Evolutionary conservation across 1,284 basidiomycete genomes (phyloP).

Genomic region (Hemileia vastatrix): DNA sequence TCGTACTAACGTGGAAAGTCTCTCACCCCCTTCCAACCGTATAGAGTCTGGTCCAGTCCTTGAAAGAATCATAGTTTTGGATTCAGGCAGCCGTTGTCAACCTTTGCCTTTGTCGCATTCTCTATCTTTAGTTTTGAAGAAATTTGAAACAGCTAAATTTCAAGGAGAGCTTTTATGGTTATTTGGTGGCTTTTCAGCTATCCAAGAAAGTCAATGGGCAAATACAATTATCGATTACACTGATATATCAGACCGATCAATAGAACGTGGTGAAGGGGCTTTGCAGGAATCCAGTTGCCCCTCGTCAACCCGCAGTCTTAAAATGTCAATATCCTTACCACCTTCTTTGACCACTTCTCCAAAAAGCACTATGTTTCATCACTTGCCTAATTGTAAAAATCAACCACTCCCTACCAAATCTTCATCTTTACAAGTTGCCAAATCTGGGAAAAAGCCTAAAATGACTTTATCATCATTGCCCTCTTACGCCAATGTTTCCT

Average conservation of each 20-base stretch:
- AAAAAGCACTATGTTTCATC: too few relatives aligned
- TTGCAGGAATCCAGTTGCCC: too few relatives aligned
- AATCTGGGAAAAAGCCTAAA: background rate
- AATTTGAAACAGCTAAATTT: slow-evolving; percentile 38
- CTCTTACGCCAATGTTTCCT: background rate
- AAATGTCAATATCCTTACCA: slow-evolving; percentile 9
- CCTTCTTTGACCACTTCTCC: slow-evolving; percentile 5
- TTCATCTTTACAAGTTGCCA: background rate
- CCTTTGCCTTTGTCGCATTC: slow-evolving; percentile 39
- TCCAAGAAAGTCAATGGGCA: too few relatives aligned
- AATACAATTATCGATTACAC: too few relatives aligned
- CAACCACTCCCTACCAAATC: background rate
- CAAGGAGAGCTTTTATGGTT: slow-evolving; percentile 40
- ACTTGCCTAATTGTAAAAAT: too few relatives aligned
- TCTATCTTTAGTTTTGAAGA: slow-evolving; percentile 38
- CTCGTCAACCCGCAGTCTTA: too few relatives aligned
- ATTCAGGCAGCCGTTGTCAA: slow-evolving; percentile 23
- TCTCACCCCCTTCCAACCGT: background rate
- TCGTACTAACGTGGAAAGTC: background rate
- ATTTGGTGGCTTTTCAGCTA: slow-evolving; percentile 40
- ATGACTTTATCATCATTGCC: background rate
- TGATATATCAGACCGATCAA: too few relatives aligned
- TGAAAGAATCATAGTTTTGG: slow-evolving; percentile 1
- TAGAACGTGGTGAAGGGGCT: too few relatives aligned
- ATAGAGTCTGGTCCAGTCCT: background rate